A percentile compares a stretch with the other conserved stretches of the same genome.
phyloP scores from a whole-genome alignment of 345 rosid species.

The Brassica nigra region DNA sequence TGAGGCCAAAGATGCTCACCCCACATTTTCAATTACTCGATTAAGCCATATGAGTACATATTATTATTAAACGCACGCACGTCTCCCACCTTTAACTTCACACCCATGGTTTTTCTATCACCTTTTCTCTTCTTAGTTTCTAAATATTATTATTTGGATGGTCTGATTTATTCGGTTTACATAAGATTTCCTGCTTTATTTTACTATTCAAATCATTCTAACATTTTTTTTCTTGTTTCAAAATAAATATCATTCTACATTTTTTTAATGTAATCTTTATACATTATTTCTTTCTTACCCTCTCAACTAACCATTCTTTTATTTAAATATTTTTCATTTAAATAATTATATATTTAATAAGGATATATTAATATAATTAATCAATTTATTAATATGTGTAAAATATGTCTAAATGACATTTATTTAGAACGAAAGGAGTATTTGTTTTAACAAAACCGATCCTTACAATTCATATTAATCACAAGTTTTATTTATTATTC shows the following conservation, averaged over 20 bases:
- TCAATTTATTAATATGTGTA: no score
- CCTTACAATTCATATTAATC: not conserved
- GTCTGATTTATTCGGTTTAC: not conserved
- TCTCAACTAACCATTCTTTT: no score
- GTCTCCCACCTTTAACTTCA: not conserved
- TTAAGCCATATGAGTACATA: slow-evolving; percentile 12
- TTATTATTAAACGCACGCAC: slow-evolving; percentile 5
- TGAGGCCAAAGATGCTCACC: slow-evolving; percentile 29
- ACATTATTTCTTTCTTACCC: no score
- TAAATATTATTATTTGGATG: no score
- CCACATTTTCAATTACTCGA: slow-evolving; percentile 26
- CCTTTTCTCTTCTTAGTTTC: not conserved
- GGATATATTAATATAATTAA: no score
- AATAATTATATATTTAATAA: no score
- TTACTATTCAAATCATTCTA: not conserved
- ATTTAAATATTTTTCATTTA: no score
- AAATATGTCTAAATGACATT: no score
- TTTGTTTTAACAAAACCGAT: not conserved
- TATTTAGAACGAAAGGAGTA: no score
- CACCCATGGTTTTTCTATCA: not conserved
- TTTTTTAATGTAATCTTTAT: no score
- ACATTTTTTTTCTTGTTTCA: no score
- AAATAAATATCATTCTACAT: no score
- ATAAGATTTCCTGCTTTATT: not conserved
- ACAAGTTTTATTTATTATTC: not conserved